Percentiles rank a stretch among this genome's conserved stretches.
Conservation (phyloP, 208 protist species). For the Trypanosoma theileri region DNA sequence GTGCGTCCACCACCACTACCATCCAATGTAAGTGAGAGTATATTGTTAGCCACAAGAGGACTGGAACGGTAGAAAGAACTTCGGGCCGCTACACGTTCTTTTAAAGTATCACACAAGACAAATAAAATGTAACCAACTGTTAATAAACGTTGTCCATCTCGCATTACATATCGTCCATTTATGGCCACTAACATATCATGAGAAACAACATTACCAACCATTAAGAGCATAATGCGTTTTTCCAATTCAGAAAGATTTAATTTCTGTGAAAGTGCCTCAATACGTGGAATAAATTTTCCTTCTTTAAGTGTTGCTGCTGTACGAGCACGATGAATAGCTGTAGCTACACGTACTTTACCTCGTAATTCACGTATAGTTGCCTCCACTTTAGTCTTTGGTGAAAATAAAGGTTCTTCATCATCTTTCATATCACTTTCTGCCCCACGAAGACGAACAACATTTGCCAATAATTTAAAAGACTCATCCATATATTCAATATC, state of each 20-base stretch:
- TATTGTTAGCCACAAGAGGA: conserved; percentile 66
- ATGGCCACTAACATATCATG: conserved; percentile 90
- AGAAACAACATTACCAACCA: conserved; percentile 85
- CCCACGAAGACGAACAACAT: conserved; percentile 80
- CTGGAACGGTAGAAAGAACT: conserved; percentile 88
- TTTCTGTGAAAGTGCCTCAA: conserved; percentile 75
- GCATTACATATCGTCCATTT: conserved; percentile 86
- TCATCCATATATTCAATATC: conserved; percentile 93
- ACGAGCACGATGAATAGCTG: conserved; percentile 58
- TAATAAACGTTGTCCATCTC: conserved; percentile 73
- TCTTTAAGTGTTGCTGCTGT: conserved; percentile 61
- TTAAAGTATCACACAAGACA: conserved; percentile 84
- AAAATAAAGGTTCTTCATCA: conserved; percentile 67
- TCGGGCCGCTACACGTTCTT: conserved; percentile 78
- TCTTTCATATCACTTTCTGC: conserved; percentile 91
- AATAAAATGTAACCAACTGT: conserved; percentile 91
- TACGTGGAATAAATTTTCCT: conserved; percentile 73
- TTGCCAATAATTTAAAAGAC: conserved; percentile 83
- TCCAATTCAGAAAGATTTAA: conserved; percentile 86
- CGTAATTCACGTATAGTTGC: conserved; percentile 80
- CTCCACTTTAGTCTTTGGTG: conserved; percentile 82
- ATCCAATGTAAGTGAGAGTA: conserved; percentile 72
- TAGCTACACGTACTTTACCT: conserved; percentile 73
- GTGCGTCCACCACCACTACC: conserved; percentile 34
- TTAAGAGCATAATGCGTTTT: conserved; percentile 86